Base-by-base conservation (phyloP, 2,329 filamentous ascomycete species). In the Pyrenophora tritici-repentis region DNA sequence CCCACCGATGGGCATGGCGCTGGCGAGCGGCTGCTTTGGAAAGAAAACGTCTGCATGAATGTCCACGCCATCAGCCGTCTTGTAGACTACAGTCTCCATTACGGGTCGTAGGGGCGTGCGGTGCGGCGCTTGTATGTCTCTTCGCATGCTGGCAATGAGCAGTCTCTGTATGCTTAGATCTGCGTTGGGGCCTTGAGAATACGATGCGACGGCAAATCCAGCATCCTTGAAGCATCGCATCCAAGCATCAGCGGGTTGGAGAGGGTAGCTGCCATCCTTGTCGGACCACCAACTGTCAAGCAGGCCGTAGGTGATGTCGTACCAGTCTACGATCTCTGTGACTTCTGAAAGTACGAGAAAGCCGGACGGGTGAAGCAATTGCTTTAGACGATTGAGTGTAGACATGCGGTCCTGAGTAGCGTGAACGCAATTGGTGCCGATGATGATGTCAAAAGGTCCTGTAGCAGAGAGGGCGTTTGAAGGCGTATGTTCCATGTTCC, bases 41-140 rank as follows among this genome's bases (percentile, higher is more conserved):
- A 66, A 71, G 58, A 72, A 73, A 1, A 74, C 53, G 49, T 75
- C 72, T 5, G 71, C 72, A 20, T 55, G 38, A 6, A 58, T 48
- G 6, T 45, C 20, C 22, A 55, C 39, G 18, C 50, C 55, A 39
- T 46, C 47, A 6, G 46, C 33, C 29, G 41, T 42, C 41, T 60
- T 57, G 31, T 50, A 55, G 29, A 60, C 35, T 50, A 55, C 36
- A 2, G 46, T 58, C 13, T 42, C 45, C 40, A 42, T 22, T 3
- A 5, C 22, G 4, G 6, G 40, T 34, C 17, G 40, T 16, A 20
- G 6, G 12, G 29, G 17, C 29, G 13, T 18, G 12, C 40, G 40
- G 3, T 10, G 14, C 3, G 17, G 40, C 2, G 40, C 18, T 34
- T 34, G 16, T 22, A 42, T 16, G 16, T 42, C 40, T 14, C 13